Percentiles rank a stretch among this genome's conserved stretches.
phyloP scores from a whole-genome alignment of 768 basidiomycete genomes.

The Amanita brunnescens region DNA sequence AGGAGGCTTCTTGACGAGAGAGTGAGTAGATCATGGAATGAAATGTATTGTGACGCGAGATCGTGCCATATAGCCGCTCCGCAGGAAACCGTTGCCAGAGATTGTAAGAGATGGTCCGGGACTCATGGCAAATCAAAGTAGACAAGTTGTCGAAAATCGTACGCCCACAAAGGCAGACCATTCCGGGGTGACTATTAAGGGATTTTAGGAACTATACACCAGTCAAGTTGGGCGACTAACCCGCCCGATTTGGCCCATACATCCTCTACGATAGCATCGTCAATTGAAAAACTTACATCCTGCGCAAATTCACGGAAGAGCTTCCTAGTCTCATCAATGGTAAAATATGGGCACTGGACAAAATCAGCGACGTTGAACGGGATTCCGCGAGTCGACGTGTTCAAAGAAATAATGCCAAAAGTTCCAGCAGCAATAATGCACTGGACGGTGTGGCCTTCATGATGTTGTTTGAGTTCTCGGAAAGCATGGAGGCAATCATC shows the following conservation, averaged over 20 bases:
- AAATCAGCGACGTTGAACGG: conserved; percentile 9
- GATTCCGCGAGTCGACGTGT: neutral
- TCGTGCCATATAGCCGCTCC: neutral
- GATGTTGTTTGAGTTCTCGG: conserved; percentile 8
- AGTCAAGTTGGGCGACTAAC: conserved; percentile 6
- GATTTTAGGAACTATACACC: conserved; percentile 2
- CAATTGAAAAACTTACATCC: conserved; percentile 2
- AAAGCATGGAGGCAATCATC: conserved; percentile 8
- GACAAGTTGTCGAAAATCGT: conserved; percentile 3
- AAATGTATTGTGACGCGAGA: conserved; percentile 6
- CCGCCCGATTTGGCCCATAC: conserved; percentile 9
- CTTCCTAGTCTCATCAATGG: conserved; percentile 5
- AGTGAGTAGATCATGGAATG: conserved; percentile 8
- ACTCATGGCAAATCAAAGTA: neutral
- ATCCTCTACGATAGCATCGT: conserved; percentile 7
- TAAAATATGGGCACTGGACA: conserved; percentile 9
- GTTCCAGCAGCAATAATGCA: conserved; percentile 10
- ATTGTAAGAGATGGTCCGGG: neutral
- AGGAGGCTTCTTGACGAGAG: neutral
- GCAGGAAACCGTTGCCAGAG: conserved; percentile 8
- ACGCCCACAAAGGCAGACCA: conserved; percentile 12
- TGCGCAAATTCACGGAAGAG: conserved; percentile 6
- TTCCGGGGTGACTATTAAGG: conserved; percentile 8
- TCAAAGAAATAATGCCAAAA: conserved; percentile 8
- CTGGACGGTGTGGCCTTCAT: conserved; percentile 6